phyloP scores from a whole-genome alignment of 108 stramenopile species.

The Fragilaria radians region DNA sequence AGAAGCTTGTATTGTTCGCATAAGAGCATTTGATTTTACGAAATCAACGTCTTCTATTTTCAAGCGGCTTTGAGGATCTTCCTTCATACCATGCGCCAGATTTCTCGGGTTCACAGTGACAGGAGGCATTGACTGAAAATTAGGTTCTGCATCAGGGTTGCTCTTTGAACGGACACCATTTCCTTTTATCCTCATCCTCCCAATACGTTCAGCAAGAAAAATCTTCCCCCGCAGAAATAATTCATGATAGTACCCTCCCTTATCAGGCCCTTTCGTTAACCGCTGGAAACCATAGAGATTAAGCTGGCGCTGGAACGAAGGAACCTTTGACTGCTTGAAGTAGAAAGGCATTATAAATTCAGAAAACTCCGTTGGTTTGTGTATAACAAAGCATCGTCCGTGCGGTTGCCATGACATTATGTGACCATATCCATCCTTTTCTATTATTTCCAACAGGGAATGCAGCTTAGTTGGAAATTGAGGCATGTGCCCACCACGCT shows the following conservation, averaged over 20 bases:
- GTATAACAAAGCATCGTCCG: slow-evolving; percentile 85
- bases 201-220: slow-evolving; percentile 54
- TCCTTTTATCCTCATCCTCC: slow-evolving; percentile 77
- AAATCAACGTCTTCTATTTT: background rate
- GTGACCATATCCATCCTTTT: slow-evolving; percentile 41
- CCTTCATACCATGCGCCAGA: background rate
- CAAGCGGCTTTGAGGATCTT: background rate
- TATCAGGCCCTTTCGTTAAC: slow-evolving; percentile 57
- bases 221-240: slow-evolving; percentile 59
- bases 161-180: slow-evolving; percentile 60
- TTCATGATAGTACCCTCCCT: slow-evolving; percentile 75
- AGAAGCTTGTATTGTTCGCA: slow-evolving; percentile 15
- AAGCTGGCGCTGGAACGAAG: slow-evolving; percentile 89
- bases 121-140: slow-evolving; percentile 69
- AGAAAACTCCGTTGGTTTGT: slow-evolving; percentile 76
- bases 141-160: slow-evolving; percentile 77
- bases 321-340: slow-evolving; percentile 85
- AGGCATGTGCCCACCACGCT: slow-evolving; percentile 46
- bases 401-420: slow-evolving; percentile 84
- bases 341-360: slow-evolving; percentile 75
- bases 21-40: background rate
- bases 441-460: slow-evolving; percentile 55
- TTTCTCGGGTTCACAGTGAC: slow-evolving; percentile 5
- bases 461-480: slow-evolving; percentile 75
- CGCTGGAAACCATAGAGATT: slow-evolving; percentile 90